phyloP scores from a whole-genome alignment of 1,139 yeast species.

The Sugiyamaella neomexicana region DNA sequence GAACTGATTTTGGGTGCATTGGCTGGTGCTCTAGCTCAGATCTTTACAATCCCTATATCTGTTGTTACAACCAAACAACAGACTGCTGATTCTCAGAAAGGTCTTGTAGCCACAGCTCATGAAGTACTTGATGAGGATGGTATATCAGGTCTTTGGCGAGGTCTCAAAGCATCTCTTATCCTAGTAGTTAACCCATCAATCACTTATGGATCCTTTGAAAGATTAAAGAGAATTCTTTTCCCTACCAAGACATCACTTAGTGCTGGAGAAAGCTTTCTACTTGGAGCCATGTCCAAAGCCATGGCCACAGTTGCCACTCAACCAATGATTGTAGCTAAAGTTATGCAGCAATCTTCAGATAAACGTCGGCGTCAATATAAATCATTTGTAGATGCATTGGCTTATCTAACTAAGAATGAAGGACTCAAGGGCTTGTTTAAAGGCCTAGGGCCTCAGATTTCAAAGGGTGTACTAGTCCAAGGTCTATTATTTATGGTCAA shows the following conservation, averaged over 20 bases:
- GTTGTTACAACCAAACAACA: slow-evolving; percentile 86
- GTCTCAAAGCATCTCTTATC: slow-evolving; percentile 76
- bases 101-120: slow-evolving; percentile 50
- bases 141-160: slow-evolving; percentile 75
- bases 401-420: slow-evolving; percentile 51
- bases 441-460: slow-evolving; percentile 77
- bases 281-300: slow-evolving; percentile 79
- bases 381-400: slow-evolving; percentile 56
- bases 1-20: slow-evolving; percentile 79
- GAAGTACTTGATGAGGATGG: slow-evolving; percentile 70
- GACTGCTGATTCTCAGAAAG: slow-evolving; percentile 40
- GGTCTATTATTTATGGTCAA: slow-evolving; percentile 82
- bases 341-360: slow-evolving; percentile 63
- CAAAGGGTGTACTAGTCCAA: slow-evolving; percentile 82
- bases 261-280: slow-evolving; percentile 66
- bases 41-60: slow-evolving; percentile 79
- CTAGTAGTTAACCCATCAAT: slow-evolving; percentile 83
- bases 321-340: slow-evolving; percentile 83
- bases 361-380: slow-evolving; percentile 42
- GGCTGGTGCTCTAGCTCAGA: slow-evolving; percentile 83
- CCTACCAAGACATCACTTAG: slow-evolving; percentile 51
- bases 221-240: slow-evolving; percentile 59
- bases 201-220: slow-evolving; percentile 80
- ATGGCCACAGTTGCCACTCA: slow-evolving; percentile 80
- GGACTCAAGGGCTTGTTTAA: slow-evolving; percentile 64